Evolutionary conservation across 345 rosid species (phyloP), one percentile per base, ranked within the genome.

Genomic region (Noccaea bulbosa): DNA sequence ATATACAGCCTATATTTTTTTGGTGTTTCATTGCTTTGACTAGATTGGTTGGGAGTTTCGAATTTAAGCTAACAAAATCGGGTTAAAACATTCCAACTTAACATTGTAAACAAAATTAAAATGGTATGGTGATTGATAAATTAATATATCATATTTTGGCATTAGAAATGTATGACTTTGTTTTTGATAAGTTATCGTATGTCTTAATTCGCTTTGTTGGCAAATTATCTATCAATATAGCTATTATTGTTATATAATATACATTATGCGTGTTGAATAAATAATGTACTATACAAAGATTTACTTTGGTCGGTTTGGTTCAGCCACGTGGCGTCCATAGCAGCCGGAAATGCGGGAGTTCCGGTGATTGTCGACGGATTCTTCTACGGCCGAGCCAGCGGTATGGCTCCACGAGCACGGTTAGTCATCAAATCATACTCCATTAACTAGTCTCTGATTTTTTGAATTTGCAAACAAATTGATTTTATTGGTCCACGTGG

Each of bases 401-500:
- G 97, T 62, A 87, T 88, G 88, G 97, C 94, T 0, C 98, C 98
- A 12, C 79, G 85, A 9, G 90, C 98, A 43, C 80, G 95, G 98
- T 92, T 62, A 1, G 70, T 76, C 55, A 57, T 3, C 14, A 46
- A 38, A 39, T 50, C 50, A 52, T 8, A 44, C 30, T 2, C 30
- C 30, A 63, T 46, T 27, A 27, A 6, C 1, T 33, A 45, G 41
- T 40, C n/a, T 45, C 3, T 62, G 22, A n/a, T 14, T n/a, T n/a
- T 5, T 33, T 11, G 10, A 41, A 16, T 32, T 41, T 14, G 24
- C 22, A 2, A 49, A 35, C 22, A 2, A 49, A 2, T 17, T 17
- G 3, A 8, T 39, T 54, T 33, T 6, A 2, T 12, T 20, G 43
- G 56, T 17, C 7, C 6, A 32, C 3, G 16, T 20, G 24, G 11